Base-by-base conservation (phyloP, 768 basidiomycete species). In the Trametes coccinea region DNA sequence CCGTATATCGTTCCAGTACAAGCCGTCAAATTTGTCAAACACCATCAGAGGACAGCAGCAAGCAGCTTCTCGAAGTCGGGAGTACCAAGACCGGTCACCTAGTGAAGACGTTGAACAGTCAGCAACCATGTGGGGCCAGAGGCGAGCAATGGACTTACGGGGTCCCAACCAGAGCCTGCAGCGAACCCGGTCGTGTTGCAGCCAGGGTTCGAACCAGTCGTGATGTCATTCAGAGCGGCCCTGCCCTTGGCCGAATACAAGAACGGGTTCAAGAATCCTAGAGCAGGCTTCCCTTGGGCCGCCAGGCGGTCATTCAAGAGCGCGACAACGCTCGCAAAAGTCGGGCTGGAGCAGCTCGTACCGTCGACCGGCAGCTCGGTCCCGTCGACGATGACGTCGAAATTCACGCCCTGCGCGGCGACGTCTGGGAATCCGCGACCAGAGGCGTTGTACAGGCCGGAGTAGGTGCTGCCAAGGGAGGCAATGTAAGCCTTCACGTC, bases 281-380 rank as follows among this genome's bases (percentile, higher is more conserved):
- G 72, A 6, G 75, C 59, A 27, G 68, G 56, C 62, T 70, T 69
- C 6, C 74, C 72, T 8, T 66, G 66, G 7, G 74, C 65, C 52
- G 75, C 47, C 31, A 68, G 70, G 11, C 63, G 65, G 62, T 76
- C 75, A 58, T 77, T 77, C 45, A 90, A 69, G 64, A 90, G 79
- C 13, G 87, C 77, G 11, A 89, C 74, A 53, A 89, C 73, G 40
- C 79, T 82, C 10, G 89, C 80, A 56, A 90, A 86, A 1, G 85
- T 77, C 11, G 89, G 89, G 14, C 84, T 69, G 2, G 87, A 68
- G 5, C 84, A 84, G 17, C 85, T 87, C 5, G 89, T 91, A 48
- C 89, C 89, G 2, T 74, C 80, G 49, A 84, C 78, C 2, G 68
- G 66, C 13, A 56, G 63, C 11, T 72, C 17, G 9, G 37, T 11